Evolutionary conservation across 495 filamentous ascomycete genomes (phyloP), one percentile per base, ranked within the genome.

Genomic region (Penicillium chermesinum): DNA sequence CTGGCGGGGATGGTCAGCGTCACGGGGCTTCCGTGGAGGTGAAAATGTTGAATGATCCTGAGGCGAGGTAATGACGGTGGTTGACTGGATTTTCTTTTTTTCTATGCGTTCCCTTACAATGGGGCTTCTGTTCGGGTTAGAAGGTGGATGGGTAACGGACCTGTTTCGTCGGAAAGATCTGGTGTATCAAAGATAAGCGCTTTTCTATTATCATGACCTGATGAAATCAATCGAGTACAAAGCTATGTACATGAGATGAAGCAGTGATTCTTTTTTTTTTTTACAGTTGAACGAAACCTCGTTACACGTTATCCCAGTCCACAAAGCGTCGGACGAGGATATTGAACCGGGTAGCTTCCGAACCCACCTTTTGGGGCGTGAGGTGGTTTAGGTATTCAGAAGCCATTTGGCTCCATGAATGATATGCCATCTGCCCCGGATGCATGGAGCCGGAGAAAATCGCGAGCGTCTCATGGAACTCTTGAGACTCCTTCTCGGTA

Each of bases 351-450:
- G 73, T 76, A 37, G 71, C 61, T 18, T 49, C 50, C 16, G 38
- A 59, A 44, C 59, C 60, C 9, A 74, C 60, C 2, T 55, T 41
- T 37, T 63, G 59, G 0, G 69, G 67, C 0, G 63, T 73, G 39
- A 76, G 44, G 38, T 56, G 49, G 44, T 62, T 65, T 33, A 76
- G 56, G 49, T 73, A 62, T 13, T 60, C 52, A 22, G 72, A 63
- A 0, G 73, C 64, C 57, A 71, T 65, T 57, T 76, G 71, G 32
- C 65, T 69, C 73, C 73, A 76, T 10, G 66, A 60, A 46, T 76
- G 73, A 41, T 70, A 73, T 13, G 69, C 70, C 17, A 73, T 56
- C 53, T 76, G 73, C 35, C 71, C 64, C 30, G 59, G 58, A 36
- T 69, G 72, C 34, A 76, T 46, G 2, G 63, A 65, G 0, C 73